These are phyloP conservation scores for Rosa chinensis DNA, from an alignment of 306 rosid species.

Conservation along the genomic window DNA sequence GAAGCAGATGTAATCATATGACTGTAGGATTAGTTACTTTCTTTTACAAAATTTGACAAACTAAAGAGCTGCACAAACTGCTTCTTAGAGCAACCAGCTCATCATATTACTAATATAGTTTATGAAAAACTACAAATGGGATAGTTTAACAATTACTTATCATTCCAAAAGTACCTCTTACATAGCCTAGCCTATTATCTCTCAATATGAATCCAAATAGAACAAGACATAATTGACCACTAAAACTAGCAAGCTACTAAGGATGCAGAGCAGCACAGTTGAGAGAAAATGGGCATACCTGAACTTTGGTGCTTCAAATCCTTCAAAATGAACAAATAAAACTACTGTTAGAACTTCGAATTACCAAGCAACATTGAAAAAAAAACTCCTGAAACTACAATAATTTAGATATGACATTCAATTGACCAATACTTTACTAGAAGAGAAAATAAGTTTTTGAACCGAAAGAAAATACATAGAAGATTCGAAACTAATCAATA, in stretches of 20 bases:
- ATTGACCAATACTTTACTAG: background rate
- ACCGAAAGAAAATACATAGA: background rate
- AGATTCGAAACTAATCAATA: background rate
- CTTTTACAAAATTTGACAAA: background rate
- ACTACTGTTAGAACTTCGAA: background rate
- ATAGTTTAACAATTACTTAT: background rate
- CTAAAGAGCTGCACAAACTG: background rate
- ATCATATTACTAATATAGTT: background rate
- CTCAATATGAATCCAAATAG: background rate
- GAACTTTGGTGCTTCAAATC: conserved; percentile 32
- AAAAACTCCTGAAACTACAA: no score
- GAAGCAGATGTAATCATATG: background rate
- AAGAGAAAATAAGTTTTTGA: background rate
- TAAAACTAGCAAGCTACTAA: background rate
- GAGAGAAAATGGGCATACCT: conserved; percentile 21
- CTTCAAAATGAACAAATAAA: conserved; percentile 14
- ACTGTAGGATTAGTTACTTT: background rate
- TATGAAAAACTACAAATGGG: background rate
- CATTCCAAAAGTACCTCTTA: background rate
- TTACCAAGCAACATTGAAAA: background rate
- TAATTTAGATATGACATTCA: background rate
- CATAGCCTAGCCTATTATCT: background rate
- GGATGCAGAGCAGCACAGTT: background rate
- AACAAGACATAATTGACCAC: background rate
- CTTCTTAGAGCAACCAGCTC: background rate